Conservation (phyloP, 495 filamentous ascomycete genomes). For the Chaetomium cochliodes region DNA sequence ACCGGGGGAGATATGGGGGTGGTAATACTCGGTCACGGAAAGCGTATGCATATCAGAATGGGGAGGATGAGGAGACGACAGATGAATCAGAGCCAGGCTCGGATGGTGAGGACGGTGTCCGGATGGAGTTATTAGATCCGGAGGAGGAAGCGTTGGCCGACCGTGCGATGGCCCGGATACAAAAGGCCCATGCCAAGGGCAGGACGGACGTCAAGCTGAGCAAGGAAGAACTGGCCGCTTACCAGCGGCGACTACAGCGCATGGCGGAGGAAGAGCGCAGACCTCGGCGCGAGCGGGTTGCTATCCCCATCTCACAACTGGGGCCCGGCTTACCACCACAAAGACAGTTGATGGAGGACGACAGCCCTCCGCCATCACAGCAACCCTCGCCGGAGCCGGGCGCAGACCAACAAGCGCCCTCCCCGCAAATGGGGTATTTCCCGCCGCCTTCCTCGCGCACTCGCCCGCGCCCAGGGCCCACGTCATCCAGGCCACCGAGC, state of each 20-base stretch:
- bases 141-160: constrained; percentile 73
- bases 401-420: constrained; percentile 23
- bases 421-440: constrained; percentile 43
- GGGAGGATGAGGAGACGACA: constrained; percentile 50
- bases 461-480: constrained; percentile 35
- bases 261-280: constrained; percentile 48
- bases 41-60: constrained; percentile 48
- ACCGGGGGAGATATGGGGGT: constrained; percentile 58
- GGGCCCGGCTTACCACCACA: constrained; percentile 31
- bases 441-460: constrained; percentile 37
- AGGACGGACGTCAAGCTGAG: constrained; percentile 73
- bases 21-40: constrained; percentile 45
- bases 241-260: constrained; percentile 63
- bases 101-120: constrained; percentile 53
- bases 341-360: constrained; percentile 11
- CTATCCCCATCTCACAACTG: constrained; percentile 44
- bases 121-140: constrained; percentile 53
- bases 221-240: constrained; percentile 69
- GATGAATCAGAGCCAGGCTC: constrained; percentile 57
- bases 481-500: constrained; percentile 34
- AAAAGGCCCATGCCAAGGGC: constrained; percentile 67
- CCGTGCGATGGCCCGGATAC: constrained; percentile 72
- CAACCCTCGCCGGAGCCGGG: constrained; percentile 14
- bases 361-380: constrained; percentile 18
- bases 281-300: constrained; percentile 42